phyloP scores from a whole-genome alignment of 495 filamentous ascomycete genomes.

The Penicillium coprophilum region DNA sequence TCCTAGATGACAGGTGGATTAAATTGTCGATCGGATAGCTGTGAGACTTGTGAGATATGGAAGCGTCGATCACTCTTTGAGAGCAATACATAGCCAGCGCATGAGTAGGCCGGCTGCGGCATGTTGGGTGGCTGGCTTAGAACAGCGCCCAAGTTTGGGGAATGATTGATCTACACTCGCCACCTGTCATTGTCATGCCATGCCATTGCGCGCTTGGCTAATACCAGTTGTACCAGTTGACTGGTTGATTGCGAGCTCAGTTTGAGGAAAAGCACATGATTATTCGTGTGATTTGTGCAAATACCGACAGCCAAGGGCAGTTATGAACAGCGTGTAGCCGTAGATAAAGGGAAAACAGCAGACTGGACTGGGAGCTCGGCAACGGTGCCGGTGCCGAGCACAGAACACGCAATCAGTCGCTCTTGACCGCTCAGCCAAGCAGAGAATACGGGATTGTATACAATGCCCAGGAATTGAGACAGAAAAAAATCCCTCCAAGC shows the following conservation, averaged over 20 bases:
- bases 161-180: slow-evolving; percentile 4
- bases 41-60: background rate
- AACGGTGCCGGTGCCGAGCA: slow-evolving; percentile 10
- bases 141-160: background rate
- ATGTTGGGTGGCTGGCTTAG: background rate
- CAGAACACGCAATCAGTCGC: slow-evolving; percentile 10
- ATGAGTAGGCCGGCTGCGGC: background rate
- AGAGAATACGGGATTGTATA: slow-evolving; percentile 9
- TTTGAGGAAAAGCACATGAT: background rate
- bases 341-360: background rate
- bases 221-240: background rate
- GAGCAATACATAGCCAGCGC: background rate
- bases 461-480: slow-evolving; percentile 2
- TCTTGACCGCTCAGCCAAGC: slow-evolving; percentile 15
- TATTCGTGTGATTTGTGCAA: background rate
- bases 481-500: background rate
- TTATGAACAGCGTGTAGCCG: background rate
- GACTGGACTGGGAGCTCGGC: background rate
- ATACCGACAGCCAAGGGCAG: background rate
- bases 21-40: background rate
- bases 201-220: background rate
- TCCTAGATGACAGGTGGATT: background rate
- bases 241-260: background rate
- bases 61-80: background rate
- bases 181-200: background rate